phyloP scores from a whole-genome alignment of 2,329 filamentous ascomycete species.

The Zasmidium cellare region DNA sequence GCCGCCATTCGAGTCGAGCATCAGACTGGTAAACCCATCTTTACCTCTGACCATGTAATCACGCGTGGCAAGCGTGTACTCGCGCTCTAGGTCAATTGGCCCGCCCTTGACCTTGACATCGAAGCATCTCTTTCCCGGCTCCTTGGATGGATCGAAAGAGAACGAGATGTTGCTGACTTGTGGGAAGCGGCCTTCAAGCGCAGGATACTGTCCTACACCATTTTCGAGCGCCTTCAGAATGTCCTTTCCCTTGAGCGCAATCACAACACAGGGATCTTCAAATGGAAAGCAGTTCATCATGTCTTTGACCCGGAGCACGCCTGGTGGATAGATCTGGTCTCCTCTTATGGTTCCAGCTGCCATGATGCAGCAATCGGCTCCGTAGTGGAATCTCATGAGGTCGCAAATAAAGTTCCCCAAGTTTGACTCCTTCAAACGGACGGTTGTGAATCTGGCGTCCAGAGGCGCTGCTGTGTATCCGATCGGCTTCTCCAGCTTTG shows the following conservation, averaged over 20 bases:
- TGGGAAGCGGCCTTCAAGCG: slow-evolving; percentile 78
- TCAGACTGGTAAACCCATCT: slow-evolving; percentile 75
- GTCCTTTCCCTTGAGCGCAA: slow-evolving; percentile 69
- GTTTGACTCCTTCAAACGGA: slow-evolving; percentile 76
- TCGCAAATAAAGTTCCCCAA: slow-evolving; percentile 90
- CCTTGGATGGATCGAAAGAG: slow-evolving; percentile 65
- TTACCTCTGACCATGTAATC: slow-evolving; percentile 82
- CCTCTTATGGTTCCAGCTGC: slow-evolving; percentile 82
- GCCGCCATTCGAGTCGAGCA: slow-evolving; percentile 76
- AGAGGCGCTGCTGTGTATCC: slow-evolving; percentile 81
- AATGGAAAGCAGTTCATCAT: slow-evolving; percentile 68
- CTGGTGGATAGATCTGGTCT: slow-evolving; percentile 84
- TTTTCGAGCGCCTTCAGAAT: slow-evolving; percentile 84
- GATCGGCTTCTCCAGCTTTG: slow-evolving; percentile 77
- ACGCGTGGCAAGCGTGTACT: slow-evolving; percentile 75
- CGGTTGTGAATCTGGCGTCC: slow-evolving; percentile 83
- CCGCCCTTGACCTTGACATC: slow-evolving; percentile 62
- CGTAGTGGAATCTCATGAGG: slow-evolving; percentile 81
- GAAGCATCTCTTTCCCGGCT: slow-evolving; percentile 63
- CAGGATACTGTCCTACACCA: slow-evolving; percentile 75
- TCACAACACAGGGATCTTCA: slow-evolving; percentile 81
- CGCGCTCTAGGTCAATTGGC: slow-evolving; percentile 61
- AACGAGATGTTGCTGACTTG: slow-evolving; percentile 84
- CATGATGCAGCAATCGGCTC: slow-evolving; percentile 80
- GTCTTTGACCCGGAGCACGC: slow-evolving; percentile 67